phyloP scores from a whole-genome alignment of 345 rosid genomes.

The Brassica cretica region DNA sequence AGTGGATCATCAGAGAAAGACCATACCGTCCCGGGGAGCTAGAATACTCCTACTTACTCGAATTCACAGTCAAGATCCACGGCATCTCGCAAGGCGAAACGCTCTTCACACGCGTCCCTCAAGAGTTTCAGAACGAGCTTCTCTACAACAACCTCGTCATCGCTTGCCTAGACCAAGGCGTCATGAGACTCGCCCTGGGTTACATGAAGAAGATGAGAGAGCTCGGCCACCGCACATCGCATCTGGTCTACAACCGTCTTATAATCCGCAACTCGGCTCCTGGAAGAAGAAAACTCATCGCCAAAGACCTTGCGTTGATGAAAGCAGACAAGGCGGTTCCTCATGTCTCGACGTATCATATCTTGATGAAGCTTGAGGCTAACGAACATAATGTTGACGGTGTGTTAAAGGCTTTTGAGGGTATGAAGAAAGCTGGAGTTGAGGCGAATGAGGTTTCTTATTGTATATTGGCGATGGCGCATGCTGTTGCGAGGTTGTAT shows the following conservation, averaged over 20 bases:
- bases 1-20: conserved; percentile 91
- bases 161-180: conserved; percentile 78
- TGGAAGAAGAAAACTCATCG: conserved; percentile 60
- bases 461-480: conserved; percentile 83
- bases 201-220: conserved; percentile 98
- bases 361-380: conserved; percentile 89
- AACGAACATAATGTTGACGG: conserved; percentile 77
- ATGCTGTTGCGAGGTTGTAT: conserved; percentile 81
- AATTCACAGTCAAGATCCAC: conserved; percentile 72
- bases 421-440: conserved; percentile 61
- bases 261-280: conserved; percentile 77
- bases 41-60: conserved; percentile 81
- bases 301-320: conserved; percentile 74
- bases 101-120: conserved; percentile 66
- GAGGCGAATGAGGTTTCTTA: conserved; percentile 82
- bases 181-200: conserved; percentile 64
- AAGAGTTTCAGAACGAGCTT: conserved; percentile 84
- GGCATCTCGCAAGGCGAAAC: conserved; percentile 76
- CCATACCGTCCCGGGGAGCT: conserved; percentile 79
- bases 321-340: conserved; percentile 80
- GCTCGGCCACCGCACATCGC: conserved; percentile 63
- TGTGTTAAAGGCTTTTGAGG: conserved; percentile 55
- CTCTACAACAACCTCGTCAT: conserved; percentile 85
- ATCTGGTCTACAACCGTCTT: conserved; percentile 80
- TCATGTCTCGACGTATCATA: conserved; percentile 84